phyloP scores from a whole-genome alignment of 139 green algal genomes.

The Klebsormidium nitens region DNA sequence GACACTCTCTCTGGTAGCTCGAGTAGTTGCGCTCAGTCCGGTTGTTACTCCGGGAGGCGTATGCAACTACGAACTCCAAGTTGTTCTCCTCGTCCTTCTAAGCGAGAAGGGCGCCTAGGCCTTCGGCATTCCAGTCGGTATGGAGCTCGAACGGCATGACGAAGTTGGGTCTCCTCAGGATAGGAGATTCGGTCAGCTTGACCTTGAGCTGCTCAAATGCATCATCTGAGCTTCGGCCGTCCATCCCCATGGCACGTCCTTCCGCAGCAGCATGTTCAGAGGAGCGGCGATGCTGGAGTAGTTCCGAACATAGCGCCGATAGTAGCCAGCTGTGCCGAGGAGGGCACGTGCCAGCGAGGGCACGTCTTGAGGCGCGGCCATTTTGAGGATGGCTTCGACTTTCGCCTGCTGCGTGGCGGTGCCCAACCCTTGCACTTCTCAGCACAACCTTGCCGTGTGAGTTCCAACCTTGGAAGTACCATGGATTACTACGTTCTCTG shows the following conservation, averaged over 20 bases:
- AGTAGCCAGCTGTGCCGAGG: too few species aligned
- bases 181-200: neutral
- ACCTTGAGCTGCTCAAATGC: conserved; percentile 8
- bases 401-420: neutral
- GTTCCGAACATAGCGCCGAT: neutral
- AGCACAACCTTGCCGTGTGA: too few species aligned
- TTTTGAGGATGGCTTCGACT: neutral
- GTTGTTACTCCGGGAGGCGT: too few species aligned
- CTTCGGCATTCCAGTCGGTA: neutral
- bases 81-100: conserved; percentile 2
- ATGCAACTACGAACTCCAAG: too few species aligned
- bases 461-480: too few species aligned
- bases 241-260: conserved; percentile 1
- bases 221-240: neutral
- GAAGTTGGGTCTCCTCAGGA: neutral
- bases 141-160: conserved; percentile 5
- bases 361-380: neutral
- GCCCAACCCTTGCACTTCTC: too few species aligned
- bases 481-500: too few species aligned
- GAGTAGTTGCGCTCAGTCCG: too few species aligned
- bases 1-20: too few species aligned
- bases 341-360: neutral
- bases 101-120: conserved; percentile 4
- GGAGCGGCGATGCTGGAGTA: neutral
- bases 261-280: neutral